Percentiles rank a stretch among this genome's conserved stretches.
Evolutionary conservation across 306 rosid species (phyloP).

Genomic region (Dryas alaskensis): DNA sequence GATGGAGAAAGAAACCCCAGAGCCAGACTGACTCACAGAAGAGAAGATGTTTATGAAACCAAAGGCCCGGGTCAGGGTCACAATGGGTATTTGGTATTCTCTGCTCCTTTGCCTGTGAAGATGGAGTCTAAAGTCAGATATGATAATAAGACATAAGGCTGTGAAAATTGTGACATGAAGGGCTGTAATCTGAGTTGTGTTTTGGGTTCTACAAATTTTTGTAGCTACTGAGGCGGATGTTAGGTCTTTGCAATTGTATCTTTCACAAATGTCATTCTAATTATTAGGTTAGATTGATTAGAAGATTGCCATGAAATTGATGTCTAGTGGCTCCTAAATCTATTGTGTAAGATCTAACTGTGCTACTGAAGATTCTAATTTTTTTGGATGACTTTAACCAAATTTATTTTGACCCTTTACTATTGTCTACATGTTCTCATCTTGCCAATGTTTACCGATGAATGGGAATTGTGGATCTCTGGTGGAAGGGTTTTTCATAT

Average conservation of each 20-base stretch:
- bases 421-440: background rate
- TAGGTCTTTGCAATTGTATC: slow-evolving; percentile 7
- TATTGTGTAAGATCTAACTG: slow-evolving; percentile 10
- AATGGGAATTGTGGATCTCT: background rate
- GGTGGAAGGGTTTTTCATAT: too few relatives aligned
- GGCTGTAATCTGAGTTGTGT: background rate
- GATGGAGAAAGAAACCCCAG: slow-evolving; percentile 46
- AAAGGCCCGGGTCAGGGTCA: slow-evolving; percentile 28
- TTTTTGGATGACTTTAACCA: slow-evolving; percentile 1
- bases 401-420: background rate
- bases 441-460: background rate
- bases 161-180: slow-evolving; percentile 43
- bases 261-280: slow-evolving; percentile 23
- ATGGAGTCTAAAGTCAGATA: slow-evolving; percentile 69
- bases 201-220: slow-evolving; percentile 15
- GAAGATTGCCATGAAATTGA: slow-evolving; percentile 13
- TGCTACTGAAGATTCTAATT: slow-evolving; percentile 14
- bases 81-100: slow-evolving; percentile 44
- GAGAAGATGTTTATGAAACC: slow-evolving; percentile 27
- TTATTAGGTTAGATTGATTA: slow-evolving; percentile 27
- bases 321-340: background rate
- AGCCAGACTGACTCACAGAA: slow-evolving; percentile 27
- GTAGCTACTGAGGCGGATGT: slow-evolving; percentile 25
- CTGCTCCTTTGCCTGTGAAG: slow-evolving; percentile 75
- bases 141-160: slow-evolving; percentile 43